A percentile compares a stretch with the other conserved stretches of the same genome.
These are phyloP conservation scores for Acanthamoeba castellanii DNA, from an alignment of 208 protist species.

Conservation along the genomic window DNA sequence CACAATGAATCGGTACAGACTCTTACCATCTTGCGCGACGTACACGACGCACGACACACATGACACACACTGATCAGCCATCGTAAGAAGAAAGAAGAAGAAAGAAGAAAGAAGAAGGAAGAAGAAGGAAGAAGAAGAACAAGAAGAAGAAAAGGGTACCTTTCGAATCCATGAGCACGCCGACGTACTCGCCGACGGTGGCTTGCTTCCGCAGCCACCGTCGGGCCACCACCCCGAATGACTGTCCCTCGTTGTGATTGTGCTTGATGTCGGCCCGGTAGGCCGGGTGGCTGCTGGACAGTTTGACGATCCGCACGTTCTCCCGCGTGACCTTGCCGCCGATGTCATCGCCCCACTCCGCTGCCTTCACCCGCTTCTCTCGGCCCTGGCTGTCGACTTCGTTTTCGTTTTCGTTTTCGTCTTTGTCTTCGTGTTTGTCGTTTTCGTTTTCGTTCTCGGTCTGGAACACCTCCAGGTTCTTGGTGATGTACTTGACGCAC, in stretches of 20 bases:
- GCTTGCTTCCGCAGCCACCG: background rate
- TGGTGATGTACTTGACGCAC: slow-evolving; percentile 1
- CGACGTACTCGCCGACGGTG: background rate
- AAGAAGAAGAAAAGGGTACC: background rate
- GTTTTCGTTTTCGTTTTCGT: background rate
- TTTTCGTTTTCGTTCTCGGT: background rate
- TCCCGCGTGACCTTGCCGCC: background rate
- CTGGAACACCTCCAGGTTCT: background rate
- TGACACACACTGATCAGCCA: background rate
- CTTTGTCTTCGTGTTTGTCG: background rate
- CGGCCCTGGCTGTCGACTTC: too few species aligned
- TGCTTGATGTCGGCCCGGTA: background rate
- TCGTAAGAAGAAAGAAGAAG: too few species aligned
- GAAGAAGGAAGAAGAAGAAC: background rate
- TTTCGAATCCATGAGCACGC: background rate
- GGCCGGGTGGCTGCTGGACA: background rate
- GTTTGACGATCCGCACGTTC: background rate
- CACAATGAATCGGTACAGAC: background rate
- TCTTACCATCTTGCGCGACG: background rate
- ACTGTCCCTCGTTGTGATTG: background rate
- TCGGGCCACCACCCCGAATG: background rate
- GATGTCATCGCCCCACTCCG: background rate
- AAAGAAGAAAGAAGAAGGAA: too few species aligned
- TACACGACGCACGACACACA: background rate
- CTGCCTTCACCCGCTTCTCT: background rate